These are phyloP conservation scores for Leccinum pachyderme DNA, from an alignment of 1,284 basidiomycete genomes.

Conservation along the genomic window DNA sequence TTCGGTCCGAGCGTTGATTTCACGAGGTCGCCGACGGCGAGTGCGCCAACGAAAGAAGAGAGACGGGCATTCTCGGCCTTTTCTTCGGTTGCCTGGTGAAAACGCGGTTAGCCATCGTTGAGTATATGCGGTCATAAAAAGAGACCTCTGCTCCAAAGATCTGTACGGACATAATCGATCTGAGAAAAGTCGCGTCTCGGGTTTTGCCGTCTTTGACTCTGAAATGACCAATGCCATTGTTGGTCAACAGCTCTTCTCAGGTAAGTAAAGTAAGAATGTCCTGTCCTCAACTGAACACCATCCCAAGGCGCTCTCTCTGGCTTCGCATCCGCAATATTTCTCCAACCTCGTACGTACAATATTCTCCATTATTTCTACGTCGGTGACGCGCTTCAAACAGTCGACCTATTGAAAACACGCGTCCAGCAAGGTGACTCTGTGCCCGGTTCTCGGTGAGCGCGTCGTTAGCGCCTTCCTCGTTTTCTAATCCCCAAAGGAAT, in stretches of 20 bases:
- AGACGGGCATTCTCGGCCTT: conserved; percentile 99
- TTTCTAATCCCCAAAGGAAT: conserved; percentile 31
- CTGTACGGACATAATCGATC: conserved; percentile 41
- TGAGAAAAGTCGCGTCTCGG: not conserved
- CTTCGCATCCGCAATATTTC: conserved; percentile 65
- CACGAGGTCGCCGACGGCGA: conserved; percentile 95
- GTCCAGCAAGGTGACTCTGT: conserved; percentile 72
- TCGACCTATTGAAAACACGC: conserved; percentile 87
- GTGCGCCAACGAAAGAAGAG: conserved; percentile 95
- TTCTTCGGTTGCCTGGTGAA: conserved; percentile 87
- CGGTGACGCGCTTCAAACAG: conserved; percentile 35
- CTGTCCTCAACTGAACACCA: too few species aligned
- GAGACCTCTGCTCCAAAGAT: conserved; percentile 45
- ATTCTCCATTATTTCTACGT: not conserved
- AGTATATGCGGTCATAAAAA: not conserved
- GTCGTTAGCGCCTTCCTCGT: not conserved
- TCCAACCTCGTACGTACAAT: conserved; percentile 68
- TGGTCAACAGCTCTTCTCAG: conserved; percentile 70
- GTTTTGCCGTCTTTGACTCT: too few species aligned
- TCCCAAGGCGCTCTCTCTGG: conserved; percentile 72
- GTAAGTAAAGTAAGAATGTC: conserved; percentile 42
- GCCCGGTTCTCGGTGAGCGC: conserved; percentile 36
- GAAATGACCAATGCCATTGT: conserved; percentile 38
- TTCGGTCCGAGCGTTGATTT: conserved; percentile 98
- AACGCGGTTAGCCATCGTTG: conserved; percentile 11